Conservation (phyloP, 441 rosid genomes). For the Pelargonium australe region DNA sequence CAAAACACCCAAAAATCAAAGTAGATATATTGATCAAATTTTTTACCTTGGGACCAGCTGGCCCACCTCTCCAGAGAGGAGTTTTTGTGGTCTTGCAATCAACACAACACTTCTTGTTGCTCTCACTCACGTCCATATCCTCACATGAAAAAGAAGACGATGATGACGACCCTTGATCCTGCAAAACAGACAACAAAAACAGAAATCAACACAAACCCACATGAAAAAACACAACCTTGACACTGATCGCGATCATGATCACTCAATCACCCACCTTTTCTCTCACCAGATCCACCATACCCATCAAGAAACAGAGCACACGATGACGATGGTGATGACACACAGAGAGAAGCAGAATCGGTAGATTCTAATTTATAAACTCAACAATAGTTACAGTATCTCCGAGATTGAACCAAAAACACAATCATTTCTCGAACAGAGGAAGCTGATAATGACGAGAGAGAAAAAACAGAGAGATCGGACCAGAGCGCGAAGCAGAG, state of each 20-base stretch:
- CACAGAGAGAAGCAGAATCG: background rate
- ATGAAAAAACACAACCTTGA: background rate
- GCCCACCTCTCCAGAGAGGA: constrained; percentile 6
- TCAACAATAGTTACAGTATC: background rate
- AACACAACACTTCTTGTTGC: constrained; percentile 5
- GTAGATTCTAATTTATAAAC: background rate
- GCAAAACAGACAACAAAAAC: background rate
- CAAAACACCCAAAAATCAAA: background rate
- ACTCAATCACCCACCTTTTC: constrained; percentile 1
- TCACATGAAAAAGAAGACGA: background rate
- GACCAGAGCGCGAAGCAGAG: background rate
- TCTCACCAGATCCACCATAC: background rate
- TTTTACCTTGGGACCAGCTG: constrained; percentile 3
- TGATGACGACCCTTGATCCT: constrained; percentile 6
- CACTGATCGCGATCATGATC: background rate
- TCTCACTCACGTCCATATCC: constrained; percentile 3
- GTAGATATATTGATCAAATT: background rate
- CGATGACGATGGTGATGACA: background rate
- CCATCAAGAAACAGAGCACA: background rate
- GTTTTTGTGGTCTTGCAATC: constrained; percentile 5
- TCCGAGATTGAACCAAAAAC: background rate
- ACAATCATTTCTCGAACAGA: background rate
- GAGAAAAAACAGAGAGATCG: background rate
- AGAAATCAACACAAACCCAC: background rate
- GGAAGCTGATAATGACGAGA: background rate